Evolutionary conservation across 2,329 filamentous ascomycete genomes (phyloP).

Genomic region (Parastagonospora nodorum): DNA sequence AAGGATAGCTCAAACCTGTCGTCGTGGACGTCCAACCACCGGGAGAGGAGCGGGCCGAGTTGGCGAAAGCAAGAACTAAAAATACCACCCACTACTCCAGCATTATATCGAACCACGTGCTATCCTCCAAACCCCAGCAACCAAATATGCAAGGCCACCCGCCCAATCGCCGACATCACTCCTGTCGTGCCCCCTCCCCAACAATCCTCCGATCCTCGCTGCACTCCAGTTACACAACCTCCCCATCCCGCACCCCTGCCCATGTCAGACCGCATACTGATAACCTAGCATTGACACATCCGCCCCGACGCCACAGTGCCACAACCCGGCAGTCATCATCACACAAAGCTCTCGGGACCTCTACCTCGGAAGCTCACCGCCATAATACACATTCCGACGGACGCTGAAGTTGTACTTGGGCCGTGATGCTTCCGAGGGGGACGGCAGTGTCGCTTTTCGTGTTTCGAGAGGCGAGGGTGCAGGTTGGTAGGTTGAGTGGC

Average conservation of each 20-base stretch:
- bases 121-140: too few species aligned
- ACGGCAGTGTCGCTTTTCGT: neutral
- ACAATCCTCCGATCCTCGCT: neutral
- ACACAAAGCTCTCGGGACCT: neutral
- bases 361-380: neutral
- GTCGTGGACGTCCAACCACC: too few species aligned
- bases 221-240: neutral
- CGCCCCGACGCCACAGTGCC: constrained; percentile 1
- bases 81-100: too few species aligned
- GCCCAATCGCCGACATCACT: too few species aligned
- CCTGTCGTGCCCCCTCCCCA: neutral
- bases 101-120: too few species aligned
- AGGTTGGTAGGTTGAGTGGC: neutral
- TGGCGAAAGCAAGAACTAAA: too few species aligned
- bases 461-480: neutral
- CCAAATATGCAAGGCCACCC: too few species aligned
- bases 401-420: constrained; percentile 9
- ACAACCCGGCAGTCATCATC: neutral
- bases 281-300: constrained; percentile 24
- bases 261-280: constrained; percentile 24
- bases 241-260: constrained; percentile 11
- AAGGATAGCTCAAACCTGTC: too few species aligned
- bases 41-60: too few species aligned
- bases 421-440: constrained; percentile 9
- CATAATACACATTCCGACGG: neutral